A percentile compares a stretch with the other conserved stretches of the same genome.
phyloP scores from a whole-genome alignment of 805 yeast genomes.

The Metschnikowia orientalis region DNA sequence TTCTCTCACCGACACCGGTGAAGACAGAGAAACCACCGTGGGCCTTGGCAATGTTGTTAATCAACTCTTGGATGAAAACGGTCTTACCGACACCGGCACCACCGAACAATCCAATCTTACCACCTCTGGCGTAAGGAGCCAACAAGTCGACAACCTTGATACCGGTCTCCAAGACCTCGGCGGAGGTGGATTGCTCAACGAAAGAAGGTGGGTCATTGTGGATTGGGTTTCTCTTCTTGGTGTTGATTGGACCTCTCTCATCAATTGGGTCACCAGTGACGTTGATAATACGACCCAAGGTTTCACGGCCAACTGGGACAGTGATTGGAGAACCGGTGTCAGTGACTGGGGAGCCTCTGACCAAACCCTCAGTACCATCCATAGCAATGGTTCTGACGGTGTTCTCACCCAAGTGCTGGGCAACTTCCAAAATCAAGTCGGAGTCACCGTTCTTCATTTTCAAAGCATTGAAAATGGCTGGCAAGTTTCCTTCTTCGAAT shows the following conservation, averaged over 20 bases:
- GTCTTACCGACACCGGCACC: slow-evolving; percentile 99
- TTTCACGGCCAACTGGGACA: slow-evolving; percentile 98
- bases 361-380: slow-evolving; percentile 99
- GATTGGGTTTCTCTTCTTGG: slow-evolving; percentile 92
- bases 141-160: slow-evolving; percentile 98
- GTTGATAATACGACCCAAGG: slow-evolving; percentile 97
- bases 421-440: slow-evolving; percentile 93
- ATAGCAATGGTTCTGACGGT: slow-evolving; percentile 99
- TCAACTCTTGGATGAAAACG: slow-evolving; percentile 98
- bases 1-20: slow-evolving; percentile 99
- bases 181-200: slow-evolving; percentile 94
- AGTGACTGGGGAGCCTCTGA: slow-evolving; percentile 85
- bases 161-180: slow-evolving; percentile 99
- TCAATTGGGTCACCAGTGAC: slow-evolving; percentile 99
- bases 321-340: slow-evolving; percentile 99
- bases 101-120: slow-evolving; percentile 99
- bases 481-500: slow-evolving; percentile 95
- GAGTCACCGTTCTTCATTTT: slow-evolving; percentile 73
- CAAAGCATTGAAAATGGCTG: slow-evolving; percentile 95
- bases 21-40: slow-evolving; percentile 99
- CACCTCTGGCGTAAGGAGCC: slow-evolving; percentile 99
- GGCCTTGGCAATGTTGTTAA: slow-evolving; percentile 99
- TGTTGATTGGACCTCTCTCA: slow-evolving; percentile 97
- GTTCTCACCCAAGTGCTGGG: slow-evolving; percentile 99
- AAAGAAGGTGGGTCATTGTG: slow-evolving; percentile 98